Percentiles rank a stretch among this genome's conserved stretches.
These are phyloP conservation scores for Corymbia maculata DNA, from an alignment of 345 rosid genomes.

Conservation along the genomic window DNA sequence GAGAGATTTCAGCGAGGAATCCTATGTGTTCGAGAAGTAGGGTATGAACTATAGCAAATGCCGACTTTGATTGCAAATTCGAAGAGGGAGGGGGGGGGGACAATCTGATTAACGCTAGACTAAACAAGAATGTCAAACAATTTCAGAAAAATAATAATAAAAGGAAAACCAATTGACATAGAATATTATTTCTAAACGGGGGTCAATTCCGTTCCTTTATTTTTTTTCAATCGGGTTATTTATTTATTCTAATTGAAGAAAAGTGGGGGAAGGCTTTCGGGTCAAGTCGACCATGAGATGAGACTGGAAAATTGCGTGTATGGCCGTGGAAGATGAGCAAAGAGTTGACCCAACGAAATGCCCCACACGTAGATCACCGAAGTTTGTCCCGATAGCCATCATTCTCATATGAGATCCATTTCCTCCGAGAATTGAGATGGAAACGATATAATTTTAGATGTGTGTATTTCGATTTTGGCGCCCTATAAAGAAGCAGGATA, in stretches of 20 bases:
- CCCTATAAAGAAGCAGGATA: no score
- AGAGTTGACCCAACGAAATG: not conserved
- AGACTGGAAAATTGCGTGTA: not conserved
- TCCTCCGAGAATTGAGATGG: no score
- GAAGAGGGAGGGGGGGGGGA: not conserved
- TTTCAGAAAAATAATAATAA: not conserved
- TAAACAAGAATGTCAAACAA: not conserved
- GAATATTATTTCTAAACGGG: no score
- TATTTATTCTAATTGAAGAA: not conserved
- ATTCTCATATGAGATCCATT: no score
- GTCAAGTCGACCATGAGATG: not conserved
- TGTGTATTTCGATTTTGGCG: no score
- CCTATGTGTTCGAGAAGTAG: accelerated
- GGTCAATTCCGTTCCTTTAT: no score
- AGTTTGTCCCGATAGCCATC: no score
- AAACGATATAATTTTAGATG: no score
- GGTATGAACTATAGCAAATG: accelerated
- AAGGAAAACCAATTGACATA: not conserved
- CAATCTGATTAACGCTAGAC: not conserved
- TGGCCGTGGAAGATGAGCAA: not conserved
- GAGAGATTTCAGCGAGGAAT: accelerated
- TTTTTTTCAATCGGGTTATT: not conserved
- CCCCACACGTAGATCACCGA: no score
- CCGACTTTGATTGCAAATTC: not conserved
- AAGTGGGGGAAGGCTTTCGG: not conserved